Conservation (phyloP, 495 filamentous ascomycete genomes). For the Hypoxylon perforatum region DNA sequence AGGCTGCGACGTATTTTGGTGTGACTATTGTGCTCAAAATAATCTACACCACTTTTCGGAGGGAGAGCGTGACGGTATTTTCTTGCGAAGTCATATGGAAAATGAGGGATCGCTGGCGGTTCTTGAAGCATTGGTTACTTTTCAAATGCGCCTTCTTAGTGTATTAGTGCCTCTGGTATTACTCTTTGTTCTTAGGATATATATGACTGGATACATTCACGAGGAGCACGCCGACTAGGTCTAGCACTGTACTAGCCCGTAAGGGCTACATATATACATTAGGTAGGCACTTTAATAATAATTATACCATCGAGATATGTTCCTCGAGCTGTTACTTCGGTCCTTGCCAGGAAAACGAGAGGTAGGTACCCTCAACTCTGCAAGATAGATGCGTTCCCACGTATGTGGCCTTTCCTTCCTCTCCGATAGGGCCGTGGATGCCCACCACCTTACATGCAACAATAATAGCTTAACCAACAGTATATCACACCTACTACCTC, state of each 20-base stretch:
- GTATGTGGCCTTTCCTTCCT: too few species aligned
- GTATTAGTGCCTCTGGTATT: constrained; percentile 16
- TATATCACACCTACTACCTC: too few species aligned
- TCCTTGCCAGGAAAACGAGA: too few species aligned
- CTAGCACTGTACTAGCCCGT: not conserved
- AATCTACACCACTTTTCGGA: constrained; percentile 13
- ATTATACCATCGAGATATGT: not conserved
- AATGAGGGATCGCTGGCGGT: constrained; percentile 20
- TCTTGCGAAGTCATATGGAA: constrained; percentile 10
- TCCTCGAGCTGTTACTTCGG: too few species aligned
- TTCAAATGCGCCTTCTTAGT: constrained; percentile 30
- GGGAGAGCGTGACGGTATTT: constrained; percentile 4
- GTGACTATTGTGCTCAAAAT: constrained; percentile 32
- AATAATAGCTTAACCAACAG: too few species aligned
- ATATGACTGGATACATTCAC: constrained; percentile 21
- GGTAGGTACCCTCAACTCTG: too few species aligned
- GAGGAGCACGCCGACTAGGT: not conserved
- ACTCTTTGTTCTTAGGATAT: constrained; percentile 21
- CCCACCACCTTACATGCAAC: too few species aligned
- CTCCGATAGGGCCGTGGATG: too few species aligned
- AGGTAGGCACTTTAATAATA: too few species aligned
- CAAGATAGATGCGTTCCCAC: too few species aligned
- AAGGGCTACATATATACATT: not conserved
- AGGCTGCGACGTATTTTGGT: not conserved
- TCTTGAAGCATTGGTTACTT: constrained; percentile 15